Conservation (phyloP, 345 rosid species). For the Syzygium grande region DNA sequence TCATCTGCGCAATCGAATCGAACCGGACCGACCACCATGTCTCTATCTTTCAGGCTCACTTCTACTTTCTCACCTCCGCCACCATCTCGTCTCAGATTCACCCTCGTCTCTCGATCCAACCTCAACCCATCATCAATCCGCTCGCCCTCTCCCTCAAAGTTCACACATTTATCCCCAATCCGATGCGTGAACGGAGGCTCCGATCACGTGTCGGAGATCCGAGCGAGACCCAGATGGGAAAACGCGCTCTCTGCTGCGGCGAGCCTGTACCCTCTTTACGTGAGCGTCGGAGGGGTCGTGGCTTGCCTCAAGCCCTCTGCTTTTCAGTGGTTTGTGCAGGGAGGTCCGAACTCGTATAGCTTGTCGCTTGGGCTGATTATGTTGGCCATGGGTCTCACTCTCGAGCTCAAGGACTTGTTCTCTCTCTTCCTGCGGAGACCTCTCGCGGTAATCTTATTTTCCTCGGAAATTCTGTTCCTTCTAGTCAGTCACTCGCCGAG, state of each 20-base stretch:
- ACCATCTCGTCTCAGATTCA: constrained; percentile 6
- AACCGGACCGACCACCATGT: constrained; percentile 9
- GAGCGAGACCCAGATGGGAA: constrained; percentile 35
- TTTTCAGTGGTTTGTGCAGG: constrained; percentile 46
- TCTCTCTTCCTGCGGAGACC: constrained; percentile 44
- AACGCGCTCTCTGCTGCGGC: constrained; percentile 38
- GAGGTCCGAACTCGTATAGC: constrained; percentile 46
- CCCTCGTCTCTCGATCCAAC: background rate
- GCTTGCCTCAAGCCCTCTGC: constrained; percentile 58
- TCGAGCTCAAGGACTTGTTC: constrained; percentile 51
- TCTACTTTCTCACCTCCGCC: constrained; percentile 1
- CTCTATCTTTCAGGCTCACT: constrained; percentile 13
- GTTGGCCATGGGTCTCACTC: constrained; percentile 66
- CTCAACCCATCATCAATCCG: background rate
- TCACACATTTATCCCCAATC: background rate
- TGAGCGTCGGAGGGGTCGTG: constrained; percentile 38
- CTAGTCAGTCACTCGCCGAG: background rate
- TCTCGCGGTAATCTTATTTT: constrained; percentile 29
- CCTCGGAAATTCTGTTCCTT: background rate
- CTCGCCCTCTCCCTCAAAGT: constrained; percentile 1
- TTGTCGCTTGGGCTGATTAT: constrained; percentile 47
- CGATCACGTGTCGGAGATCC: background rate
- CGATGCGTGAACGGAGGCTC: constrained; percentile 15
- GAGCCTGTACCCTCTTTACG: constrained; percentile 61
- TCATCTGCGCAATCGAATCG: background rate